Evolutionary conservation across 352 stramenopile species (phyloP).

Genomic region (Elongisporangium prolatum): DNA sequence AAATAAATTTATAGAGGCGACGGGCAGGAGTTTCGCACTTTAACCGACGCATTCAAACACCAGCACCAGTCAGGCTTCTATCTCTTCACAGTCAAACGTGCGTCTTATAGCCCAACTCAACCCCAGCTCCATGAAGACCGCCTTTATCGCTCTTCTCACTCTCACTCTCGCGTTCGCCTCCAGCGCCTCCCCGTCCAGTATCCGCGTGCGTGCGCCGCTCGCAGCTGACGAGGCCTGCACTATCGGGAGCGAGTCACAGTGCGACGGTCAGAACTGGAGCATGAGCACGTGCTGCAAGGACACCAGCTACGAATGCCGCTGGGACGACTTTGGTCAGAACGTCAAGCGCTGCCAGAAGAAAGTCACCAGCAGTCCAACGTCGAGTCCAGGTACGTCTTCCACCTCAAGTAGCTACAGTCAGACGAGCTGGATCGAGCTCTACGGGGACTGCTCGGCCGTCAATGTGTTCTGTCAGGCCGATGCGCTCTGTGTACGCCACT

Average conservation of each 20-base stretch:
- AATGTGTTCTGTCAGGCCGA: constrained; percentile 7
- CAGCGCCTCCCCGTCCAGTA: too few relatives aligned
- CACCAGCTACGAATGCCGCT: constrained; percentile 27
- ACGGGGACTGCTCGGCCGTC: constrained; percentile 14
- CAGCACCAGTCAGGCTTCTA: too few relatives aligned
- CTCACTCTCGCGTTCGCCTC: too few relatives aligned
- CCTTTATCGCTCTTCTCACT: too few relatives aligned
- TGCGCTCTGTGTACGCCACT: constrained; percentile 21
- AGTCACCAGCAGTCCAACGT: background rate
- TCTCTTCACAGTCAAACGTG: too few relatives aligned
- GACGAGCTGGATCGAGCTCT: constrained; percentile 9
- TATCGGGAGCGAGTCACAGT: constrained; percentile 29
- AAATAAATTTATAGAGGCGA: too few relatives aligned
- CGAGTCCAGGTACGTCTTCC: background rate
- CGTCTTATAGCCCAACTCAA: too few relatives aligned
- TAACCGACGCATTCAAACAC: too few relatives aligned
- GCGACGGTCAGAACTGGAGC: constrained; percentile 30
- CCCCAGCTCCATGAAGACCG: too few relatives aligned
- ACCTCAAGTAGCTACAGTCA: background rate
- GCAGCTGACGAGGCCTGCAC: constrained; percentile 12
- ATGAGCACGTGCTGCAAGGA: constrained; percentile 27
- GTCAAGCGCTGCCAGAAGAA: constrained; percentile 20
- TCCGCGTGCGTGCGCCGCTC: background rate
- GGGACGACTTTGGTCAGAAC: constrained; percentile 24
- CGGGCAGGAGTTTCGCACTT: too few relatives aligned